Evolutionary conservation across 495 filamentous ascomycete genomes (phyloP).

Genomic region (Tuber brumale): DNA sequence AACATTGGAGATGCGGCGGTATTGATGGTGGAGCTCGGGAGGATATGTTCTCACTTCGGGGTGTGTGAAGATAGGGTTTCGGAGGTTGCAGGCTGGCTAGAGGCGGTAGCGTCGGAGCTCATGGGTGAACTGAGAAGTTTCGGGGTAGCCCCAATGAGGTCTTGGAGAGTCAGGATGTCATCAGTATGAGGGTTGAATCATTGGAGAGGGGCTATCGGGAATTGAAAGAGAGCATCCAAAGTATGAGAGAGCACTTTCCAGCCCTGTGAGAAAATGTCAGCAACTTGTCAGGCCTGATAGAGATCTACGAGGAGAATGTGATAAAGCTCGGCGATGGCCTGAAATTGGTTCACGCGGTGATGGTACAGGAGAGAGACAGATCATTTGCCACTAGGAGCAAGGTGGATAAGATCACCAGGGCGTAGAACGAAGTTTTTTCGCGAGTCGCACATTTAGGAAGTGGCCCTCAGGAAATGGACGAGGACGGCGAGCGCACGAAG

Average conservation of each 20-base stretch:
- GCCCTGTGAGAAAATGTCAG: background rate
- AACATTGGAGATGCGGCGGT: background rate
- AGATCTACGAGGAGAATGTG: no score
- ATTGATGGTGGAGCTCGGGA: background rate
- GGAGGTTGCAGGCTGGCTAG: background rate
- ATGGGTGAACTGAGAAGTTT: background rate
- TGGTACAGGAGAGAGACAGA: no score
- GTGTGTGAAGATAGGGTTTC: background rate
- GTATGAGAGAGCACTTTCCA: background rate
- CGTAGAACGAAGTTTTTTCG: no score
- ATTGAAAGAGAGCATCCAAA: background rate
- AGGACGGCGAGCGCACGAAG: no score
- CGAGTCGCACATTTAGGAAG: no score
- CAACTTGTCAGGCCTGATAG: background rate
- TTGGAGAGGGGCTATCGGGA: background rate
- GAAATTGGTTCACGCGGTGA: no score
- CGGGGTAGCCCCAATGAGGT: background rate
- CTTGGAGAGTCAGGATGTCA: background rate
- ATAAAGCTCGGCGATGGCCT: background rate
- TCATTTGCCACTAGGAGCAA: background rate
- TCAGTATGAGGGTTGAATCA: background rate
- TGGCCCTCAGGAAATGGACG: no score
- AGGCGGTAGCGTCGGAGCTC: background rate
- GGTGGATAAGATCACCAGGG: background rate
- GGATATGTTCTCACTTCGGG: background rate